These are phyloP conservation scores for Trichosanthes cucumerina DNA, from an alignment of 306 rosid genomes.

Conservation along the genomic window DNA sequence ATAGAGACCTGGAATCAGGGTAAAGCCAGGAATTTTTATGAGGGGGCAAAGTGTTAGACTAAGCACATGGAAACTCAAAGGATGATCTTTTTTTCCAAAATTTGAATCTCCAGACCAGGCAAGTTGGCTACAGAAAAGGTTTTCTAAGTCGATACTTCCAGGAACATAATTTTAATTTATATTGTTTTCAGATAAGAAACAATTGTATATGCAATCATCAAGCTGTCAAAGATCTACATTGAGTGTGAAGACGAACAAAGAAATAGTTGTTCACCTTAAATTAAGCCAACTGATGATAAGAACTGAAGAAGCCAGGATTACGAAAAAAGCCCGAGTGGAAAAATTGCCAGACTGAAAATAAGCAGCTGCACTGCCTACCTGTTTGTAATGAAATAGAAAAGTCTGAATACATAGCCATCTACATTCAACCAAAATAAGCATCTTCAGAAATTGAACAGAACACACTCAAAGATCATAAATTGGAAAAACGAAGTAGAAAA, in stretches of 20 bases:
- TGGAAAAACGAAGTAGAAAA: not conserved
- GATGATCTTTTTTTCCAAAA: not conserved
- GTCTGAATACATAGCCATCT: not conserved
- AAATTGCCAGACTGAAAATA: conserved; percentile 56
- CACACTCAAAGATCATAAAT: not conserved
- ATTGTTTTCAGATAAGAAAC: not conserved
- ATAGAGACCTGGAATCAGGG: not conserved
- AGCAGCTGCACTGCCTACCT: conserved; percentile 89
- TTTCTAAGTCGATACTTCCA: not conserved
- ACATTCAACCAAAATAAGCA: not conserved
- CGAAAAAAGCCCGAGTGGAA: conserved; percentile 40
- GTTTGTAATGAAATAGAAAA: not conserved
- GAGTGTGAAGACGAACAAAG: not conserved
- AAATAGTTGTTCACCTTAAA: conserved; percentile 22
- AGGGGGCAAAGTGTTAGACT: no score
- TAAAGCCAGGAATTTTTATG: not conserved
- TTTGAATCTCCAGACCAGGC: conserved; percentile 16
- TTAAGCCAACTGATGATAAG: conserved; percentile 86
- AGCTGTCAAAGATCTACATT: not conserved
- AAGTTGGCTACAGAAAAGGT: not conserved
- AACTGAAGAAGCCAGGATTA: conserved; percentile 62
- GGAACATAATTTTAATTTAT: not conserved
- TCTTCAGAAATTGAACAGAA: not conserved
- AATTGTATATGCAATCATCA: not conserved
- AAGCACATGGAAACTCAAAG: not conserved